These are phyloP conservation scores for Sclerotinia spermophila DNA, from an alignment of 2,329 filamentous ascomycete species.

Conservation along the genomic window DNA sequence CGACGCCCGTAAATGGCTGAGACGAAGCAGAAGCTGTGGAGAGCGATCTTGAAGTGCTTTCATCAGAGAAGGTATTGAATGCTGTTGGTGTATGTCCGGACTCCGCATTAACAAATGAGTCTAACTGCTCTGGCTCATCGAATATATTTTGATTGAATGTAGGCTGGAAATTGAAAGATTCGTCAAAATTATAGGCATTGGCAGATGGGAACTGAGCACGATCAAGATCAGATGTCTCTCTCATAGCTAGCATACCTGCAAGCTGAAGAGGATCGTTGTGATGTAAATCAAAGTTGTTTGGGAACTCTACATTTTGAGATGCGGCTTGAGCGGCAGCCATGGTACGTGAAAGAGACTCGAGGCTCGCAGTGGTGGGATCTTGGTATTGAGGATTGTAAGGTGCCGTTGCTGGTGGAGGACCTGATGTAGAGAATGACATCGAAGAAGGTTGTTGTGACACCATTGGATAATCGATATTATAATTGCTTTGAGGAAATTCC, in stretches of 20 bases:
- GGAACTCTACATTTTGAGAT: conserved; percentile 26
- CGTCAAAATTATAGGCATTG: not conserved
- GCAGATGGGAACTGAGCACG: conserved; percentile 24
- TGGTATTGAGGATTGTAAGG: conserved; percentile 33
- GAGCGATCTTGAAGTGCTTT: conserved; percentile 15
- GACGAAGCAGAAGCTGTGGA: conserved; percentile 28
- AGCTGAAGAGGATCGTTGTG: not conserved
- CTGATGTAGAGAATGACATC: conserved; percentile 21
- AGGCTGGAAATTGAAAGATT: not conserved
- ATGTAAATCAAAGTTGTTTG: conserved; percentile 20
- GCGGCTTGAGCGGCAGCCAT: conserved; percentile 28
- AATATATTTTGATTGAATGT: not conserved
- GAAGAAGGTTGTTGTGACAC: conserved; percentile 23
- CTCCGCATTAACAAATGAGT: conserved; percentile 20
- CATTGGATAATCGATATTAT: conserved; percentile 23
- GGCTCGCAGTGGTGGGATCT: conserved; percentile 30
- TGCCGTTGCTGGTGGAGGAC: conserved; percentile 30
- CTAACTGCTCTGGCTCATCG: conserved; percentile 2
- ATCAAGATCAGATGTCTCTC: not conserved
- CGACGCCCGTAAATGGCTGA: conserved; percentile 18
- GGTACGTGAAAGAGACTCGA: conserved; percentile 34
- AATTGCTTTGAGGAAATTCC: conserved; percentile 28
- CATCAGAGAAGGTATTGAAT: conserved; percentile 25
- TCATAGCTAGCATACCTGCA: not conserved
- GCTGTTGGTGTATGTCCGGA: conserved; percentile 27